Evolutionary conservation across 345 rosid genomes (phyloP), one percentile per base, ranked within the genome.

Genomic region (Gossypium herbaceum): DNA sequence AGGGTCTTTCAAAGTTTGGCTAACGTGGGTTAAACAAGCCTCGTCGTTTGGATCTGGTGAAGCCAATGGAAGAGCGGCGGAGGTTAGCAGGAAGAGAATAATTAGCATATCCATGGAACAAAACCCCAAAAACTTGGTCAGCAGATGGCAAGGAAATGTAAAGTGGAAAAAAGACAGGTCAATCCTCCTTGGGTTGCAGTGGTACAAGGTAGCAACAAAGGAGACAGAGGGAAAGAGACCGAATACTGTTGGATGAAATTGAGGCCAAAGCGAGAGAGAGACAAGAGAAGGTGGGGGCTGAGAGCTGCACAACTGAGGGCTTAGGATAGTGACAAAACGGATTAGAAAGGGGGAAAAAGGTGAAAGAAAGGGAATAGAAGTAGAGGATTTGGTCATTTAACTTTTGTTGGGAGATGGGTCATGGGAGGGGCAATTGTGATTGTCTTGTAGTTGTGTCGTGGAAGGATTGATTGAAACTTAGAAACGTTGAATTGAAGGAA

Each of bases 31-130:
- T 12, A 91, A 75, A n/a, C 97, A 91, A 2, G 89, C 78, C 56
- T 68, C 94, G 81, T 91, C 97, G 86, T 57, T 82, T 27, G 94
- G 88, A 81, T 91, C 92, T 66, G 91, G 81, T 65, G 76, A 71
- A 9, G 79, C 72, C 0, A 76, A 43, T 54, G 80, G 88, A 5
- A 62, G 78, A 9, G 81, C 72, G 43, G 85, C 74, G 73, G 47
- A 77, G 1, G 82, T 67, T 29, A 89, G 68, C 60, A 87, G 64
- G 5, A 80, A 48, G n/a, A 91, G 1, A 15, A 82, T 1, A 12
- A 82, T 5, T 5, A 86, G 45, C 76, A 77, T 76, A 66, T 58
- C 74, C 85, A 75, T 75, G 34, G 9, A 44, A 51, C 10, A 27
- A 39, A 16, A 12, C 9, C 4, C 6, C 9, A 2, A 1, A 11